Base-by-base conservation (phyloP, 163 green algal species). In the Prototheca stagnorum region DNA sequence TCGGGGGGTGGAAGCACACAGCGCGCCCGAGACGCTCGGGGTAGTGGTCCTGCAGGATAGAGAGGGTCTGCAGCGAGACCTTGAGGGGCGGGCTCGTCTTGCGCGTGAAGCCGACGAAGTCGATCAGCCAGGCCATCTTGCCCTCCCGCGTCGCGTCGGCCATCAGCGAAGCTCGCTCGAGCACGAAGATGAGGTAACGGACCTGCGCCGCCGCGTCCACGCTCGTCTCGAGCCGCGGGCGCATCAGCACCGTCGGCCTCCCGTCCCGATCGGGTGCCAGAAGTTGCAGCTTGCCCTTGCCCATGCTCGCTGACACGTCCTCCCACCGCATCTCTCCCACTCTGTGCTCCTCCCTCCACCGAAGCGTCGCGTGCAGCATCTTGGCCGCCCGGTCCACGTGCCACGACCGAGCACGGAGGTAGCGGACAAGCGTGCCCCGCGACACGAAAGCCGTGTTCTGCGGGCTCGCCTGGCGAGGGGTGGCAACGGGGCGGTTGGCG, bases 61-160 rank as follows among this genome's bases (percentile, higher is more conserved):
- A 35, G n/a, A 73, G 48, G 11, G 68, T 68, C 28, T 62, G 46
- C 28, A 66, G 29, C 12, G 47, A 56, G 4, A 71, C 43, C 45
- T 57, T 56, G 26, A 63, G 20, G 7, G 61, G 51, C 23, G 61
- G 61, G 6, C 43, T 48, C 39, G 60, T 64, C 19, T 59, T 54
- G 31, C 39, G 35, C n/a, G 36, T 57, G 50, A 66, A 64, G 7
- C 68, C 68, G 40, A 72, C 64, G 59, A 81, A 84, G 51, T 90
- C 80, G 31, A 90, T 54, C 24, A 90, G 68, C 76, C 74, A 85
- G 5, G 64, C 70, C 64, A 88, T 86, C 62, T 86, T 86, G 29
- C 73, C 76, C 19, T 75, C 66, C 7, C 69, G 75, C 82, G 78
- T 28, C 21, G 29, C n/a, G 53, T 90, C 79, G 22, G 78, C 79